Evolutionary conservation across 805 yeast genomes (phyloP), one percentile per base, ranked within the genome.

Genomic region (Phaffomyces antillensis): DNA sequence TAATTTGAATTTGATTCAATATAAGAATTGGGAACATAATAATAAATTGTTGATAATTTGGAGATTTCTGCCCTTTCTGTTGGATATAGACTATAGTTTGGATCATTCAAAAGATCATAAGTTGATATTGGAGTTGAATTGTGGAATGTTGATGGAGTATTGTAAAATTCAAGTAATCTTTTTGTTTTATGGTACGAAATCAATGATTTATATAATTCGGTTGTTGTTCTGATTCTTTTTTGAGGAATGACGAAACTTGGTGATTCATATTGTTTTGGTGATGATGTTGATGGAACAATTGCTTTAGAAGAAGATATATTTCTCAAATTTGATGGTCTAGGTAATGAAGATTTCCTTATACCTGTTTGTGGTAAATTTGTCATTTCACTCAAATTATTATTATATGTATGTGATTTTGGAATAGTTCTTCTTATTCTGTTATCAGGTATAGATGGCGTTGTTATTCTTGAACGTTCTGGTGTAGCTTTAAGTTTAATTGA

Each of bases 61-160:
- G 69, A 56, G 15, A 83, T 63, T 56, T 83, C 88, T 5, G 83
- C 81, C 38, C 73, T 68, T 57, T 83, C 89, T 2, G 30, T 28
- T 28, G 30, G 30, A 39, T 71, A 77, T 28, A 83, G 53, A 7
- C 51, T 33, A 7, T 34, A 36, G 7, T 50, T 31, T 18, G 41
- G 33, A 33, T 44, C 41, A 7, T 15, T 28, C 10, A 42, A 23
- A 3, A 50, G 44, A 7, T 50, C 51, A 12, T 32, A 18, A n/a
- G 45, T 28, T 8, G 42, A 20, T 20, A 9, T 28, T 11, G 30
- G 30, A 5, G 30, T 11, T 11, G 15, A 31, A 31, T 31, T n/a
- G 3, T 10, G 15, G 7, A 31, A 25, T 23, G 28, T 7, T 18
- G 34, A n/a, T 24, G 24, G 6, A 25, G 5, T 17, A 25, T 39